Evolutionary conservation across 2,329 filamentous ascomycete species (phyloP).

Genomic region (Scedosporium apiospermum): DNA sequence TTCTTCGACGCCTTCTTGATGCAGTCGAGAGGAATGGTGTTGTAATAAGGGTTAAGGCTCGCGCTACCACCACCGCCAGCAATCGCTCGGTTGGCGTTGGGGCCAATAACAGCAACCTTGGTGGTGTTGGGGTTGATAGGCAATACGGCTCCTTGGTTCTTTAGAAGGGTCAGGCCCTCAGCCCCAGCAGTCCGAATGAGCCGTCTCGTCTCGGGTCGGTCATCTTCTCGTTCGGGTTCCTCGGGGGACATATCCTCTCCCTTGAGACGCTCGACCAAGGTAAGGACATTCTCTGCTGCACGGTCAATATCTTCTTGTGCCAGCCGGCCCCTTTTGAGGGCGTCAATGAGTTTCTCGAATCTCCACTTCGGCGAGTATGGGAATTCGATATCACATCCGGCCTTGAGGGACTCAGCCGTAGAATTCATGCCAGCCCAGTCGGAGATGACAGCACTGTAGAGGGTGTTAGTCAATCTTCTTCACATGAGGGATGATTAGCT

Average conservation of each 20-base stretch:
- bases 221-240: slow-evolving; percentile 44
- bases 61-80: slow-evolving; percentile 61
- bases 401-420: slow-evolving; percentile 42
- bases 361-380: slow-evolving; percentile 46
- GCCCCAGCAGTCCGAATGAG: slow-evolving; percentile 52
- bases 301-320: slow-evolving; percentile 40
- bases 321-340: slow-evolving; percentile 38
- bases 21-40: slow-evolving; percentile 53
- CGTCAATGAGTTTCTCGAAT: slow-evolving; percentile 46
- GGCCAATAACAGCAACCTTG: slow-evolving; percentile 57
- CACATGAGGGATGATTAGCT: not conserved
- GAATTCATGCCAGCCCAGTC: slow-evolving; percentile 52
- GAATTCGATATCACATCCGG: slow-evolving; percentile 50
- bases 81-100: slow-evolving; percentile 57
- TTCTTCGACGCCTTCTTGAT: slow-evolving; percentile 44
- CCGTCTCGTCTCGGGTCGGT: slow-evolving; percentile 46
- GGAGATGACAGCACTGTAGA: slow-evolving; percentile 34
- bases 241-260: slow-evolving; percentile 49
- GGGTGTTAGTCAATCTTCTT: not conserved
- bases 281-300: slow-evolving; percentile 50
- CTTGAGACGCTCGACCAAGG: slow-evolving; percentile 51
- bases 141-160: slow-evolving; percentile 50
- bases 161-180: slow-evolving; percentile 54
- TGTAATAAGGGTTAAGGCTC: slow-evolving; percentile 60
- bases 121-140: slow-evolving; percentile 45